A percentile compares a stretch with the other conserved stretches of the same genome.
phyloP scores from a whole-genome alignment of 345 rosid species.

The Lepidium africanum region DNA sequence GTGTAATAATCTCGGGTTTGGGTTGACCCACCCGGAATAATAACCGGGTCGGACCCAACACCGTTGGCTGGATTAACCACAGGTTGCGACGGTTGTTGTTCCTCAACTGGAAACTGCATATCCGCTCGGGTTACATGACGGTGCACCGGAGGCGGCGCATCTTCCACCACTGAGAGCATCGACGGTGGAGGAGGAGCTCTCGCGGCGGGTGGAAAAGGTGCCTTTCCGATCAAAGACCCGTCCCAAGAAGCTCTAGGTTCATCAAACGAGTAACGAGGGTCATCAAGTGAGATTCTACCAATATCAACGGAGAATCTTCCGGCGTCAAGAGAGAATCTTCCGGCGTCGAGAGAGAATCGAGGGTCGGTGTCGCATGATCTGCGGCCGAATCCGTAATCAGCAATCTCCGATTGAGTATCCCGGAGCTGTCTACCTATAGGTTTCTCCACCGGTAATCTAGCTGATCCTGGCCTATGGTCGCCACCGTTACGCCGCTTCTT shows the following conservation, averaged over 20 bases:
- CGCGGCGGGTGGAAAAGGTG: constrained; percentile 13
- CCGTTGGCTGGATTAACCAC: background rate
- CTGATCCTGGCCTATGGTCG: constrained; percentile 46
- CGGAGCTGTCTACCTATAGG: constrained; percentile 85
- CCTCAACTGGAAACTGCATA: constrained; percentile 85
- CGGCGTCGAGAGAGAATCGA: constrained; percentile 73
- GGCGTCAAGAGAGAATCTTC: constrained; percentile 53
- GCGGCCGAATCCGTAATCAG: constrained; percentile 90
- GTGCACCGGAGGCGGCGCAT: constrained; percentile 45
- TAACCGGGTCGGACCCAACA: constrained; percentile 16
- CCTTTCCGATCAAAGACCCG: constrained; percentile 70
- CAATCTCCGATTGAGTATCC: constrained; percentile 96
- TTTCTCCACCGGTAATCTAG: constrained; percentile 88
- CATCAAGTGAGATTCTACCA: constrained; percentile 48
- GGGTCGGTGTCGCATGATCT: constrained; percentile 99
- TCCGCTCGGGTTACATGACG: constrained; percentile 59
- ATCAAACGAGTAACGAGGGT: constrained; percentile 81
- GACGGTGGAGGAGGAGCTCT: constrained; percentile 76
- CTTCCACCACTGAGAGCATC: constrained; percentile 85
- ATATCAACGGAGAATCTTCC: constrained; percentile 35
- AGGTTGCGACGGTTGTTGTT: constrained; percentile 24
- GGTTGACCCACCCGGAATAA: constrained; percentile 79
- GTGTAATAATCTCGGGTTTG: constrained; percentile 93
- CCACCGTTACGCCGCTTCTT: constrained; percentile 61
- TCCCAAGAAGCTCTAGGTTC: constrained; percentile 99